Percentiles rank a stretch among this genome's conserved stretches.
Conservation (phyloP, 139 green algal species). For the Closterium sp. region DNA sequence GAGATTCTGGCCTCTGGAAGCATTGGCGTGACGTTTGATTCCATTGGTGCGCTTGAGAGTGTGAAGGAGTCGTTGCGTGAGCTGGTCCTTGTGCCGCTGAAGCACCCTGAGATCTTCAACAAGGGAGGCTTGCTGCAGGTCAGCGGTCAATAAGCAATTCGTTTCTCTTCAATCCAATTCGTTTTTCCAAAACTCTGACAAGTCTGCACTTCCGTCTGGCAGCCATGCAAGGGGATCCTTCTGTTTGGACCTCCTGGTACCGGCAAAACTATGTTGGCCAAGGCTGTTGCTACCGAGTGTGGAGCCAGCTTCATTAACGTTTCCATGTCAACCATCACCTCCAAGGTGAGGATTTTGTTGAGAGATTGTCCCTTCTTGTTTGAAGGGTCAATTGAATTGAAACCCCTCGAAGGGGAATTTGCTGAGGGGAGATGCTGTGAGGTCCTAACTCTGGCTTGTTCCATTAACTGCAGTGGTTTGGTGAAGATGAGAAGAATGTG, state of each 20-base stretch:
- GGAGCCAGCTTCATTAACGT: conserved; percentile 70
- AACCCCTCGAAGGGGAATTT: not conserved
- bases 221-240: conserved; percentile 67
- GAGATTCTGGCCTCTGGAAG: conserved; percentile 62
- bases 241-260: conserved; percentile 47
- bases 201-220: too few relatives aligned
- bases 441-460: not conserved
- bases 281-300: conserved; percentile 46
- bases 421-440: not conserved
- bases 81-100: conserved; percentile 74
- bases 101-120: conserved; percentile 71
- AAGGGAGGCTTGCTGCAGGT: conserved; percentile 45
- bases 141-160: too few relatives aligned
- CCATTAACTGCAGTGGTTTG: conserved; percentile 29
- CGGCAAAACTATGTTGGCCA: conserved; percentile 51
- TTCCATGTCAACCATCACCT: conserved; percentile 63
- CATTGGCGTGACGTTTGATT: conserved; percentile 57
- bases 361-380: not conserved
- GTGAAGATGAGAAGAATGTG: conserved; percentile 59
- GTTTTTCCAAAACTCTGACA: too few relatives aligned
- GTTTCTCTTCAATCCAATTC: too few relatives aligned
- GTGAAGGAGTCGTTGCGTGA: conserved; percentile 63
- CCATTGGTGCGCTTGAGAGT: conserved; percentile 61
- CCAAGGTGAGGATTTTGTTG: conserved; percentile 41
- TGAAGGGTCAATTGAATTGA: not conserved